phyloP scores from a whole-genome alignment of 2,329 filamentous ascomycete species.

The Monosporascus ibericus region DNA sequence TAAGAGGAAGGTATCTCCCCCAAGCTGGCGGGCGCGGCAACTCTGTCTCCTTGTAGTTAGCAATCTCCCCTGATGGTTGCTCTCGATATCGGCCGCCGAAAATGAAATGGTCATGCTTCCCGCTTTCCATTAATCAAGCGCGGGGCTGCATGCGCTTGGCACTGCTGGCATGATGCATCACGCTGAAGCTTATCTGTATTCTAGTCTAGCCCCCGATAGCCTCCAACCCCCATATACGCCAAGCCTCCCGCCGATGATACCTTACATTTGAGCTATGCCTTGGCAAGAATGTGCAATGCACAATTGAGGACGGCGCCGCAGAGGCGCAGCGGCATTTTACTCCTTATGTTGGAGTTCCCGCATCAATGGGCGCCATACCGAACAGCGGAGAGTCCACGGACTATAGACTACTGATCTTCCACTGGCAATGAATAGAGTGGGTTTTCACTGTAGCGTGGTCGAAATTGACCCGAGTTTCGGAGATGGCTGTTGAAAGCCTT shows the following conservation, averaged over 20 bases:
- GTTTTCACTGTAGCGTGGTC: no score
- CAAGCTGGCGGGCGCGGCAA: neutral
- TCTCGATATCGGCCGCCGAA: no score
- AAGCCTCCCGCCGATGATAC: neutral
- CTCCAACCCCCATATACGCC: neutral
- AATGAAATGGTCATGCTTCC: neutral
- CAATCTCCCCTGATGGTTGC: neutral
- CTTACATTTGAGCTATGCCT: neutral
- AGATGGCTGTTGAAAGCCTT: no score
- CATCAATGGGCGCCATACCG: no score
- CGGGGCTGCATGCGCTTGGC: neutral
- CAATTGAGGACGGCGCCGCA: no score
- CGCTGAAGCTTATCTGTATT: neutral
- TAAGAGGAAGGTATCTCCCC: neutral
- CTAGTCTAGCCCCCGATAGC: neutral
- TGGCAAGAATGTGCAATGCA: no score
- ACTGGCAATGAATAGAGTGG: no score
- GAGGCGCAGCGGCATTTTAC: neutral
- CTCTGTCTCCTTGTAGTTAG: neutral
- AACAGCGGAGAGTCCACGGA: no score
- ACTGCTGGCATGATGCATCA: neutral
- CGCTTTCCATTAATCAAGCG: neutral
- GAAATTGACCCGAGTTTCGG: no score
- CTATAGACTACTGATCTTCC: no score
- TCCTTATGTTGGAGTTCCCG: neutral